A percentile compares a stretch with the other conserved stretches of the same genome.
phyloP scores from a whole-genome alignment of 768 basidiomycete genomes.

The Rhizopogon rudus region DNA sequence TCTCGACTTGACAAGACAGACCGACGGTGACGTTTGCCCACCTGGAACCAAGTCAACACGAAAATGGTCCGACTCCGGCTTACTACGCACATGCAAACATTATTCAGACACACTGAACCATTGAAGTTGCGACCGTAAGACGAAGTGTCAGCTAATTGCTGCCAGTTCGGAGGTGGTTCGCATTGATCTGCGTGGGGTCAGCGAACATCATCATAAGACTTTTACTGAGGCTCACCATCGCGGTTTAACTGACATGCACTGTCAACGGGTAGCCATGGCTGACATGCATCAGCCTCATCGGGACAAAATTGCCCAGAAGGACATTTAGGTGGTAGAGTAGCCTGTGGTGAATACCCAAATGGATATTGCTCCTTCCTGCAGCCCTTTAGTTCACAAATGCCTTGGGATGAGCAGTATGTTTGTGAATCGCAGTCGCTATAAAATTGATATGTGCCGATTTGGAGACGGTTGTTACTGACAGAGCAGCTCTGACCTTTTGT shows the following conservation, averaged over 20 bases:
- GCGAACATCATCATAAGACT: background rate
- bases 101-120: slow-evolving; percentile 81
- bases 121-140: slow-evolving; percentile 72
- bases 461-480: slow-evolving; percentile 57
- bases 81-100: slow-evolving; percentile 67
- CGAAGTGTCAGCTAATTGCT: slow-evolving; percentile 56
- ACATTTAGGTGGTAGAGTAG: slow-evolving; percentile 57
- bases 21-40: slow-evolving; percentile 75
- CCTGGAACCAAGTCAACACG: slow-evolving; percentile 32
- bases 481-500: slow-evolving; percentile 45
- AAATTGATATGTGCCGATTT: slow-evolving; percentile 76
- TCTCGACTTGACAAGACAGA: slow-evolving; percentile 64
- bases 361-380: slow-evolving; percentile 79
- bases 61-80: background rate
- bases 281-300: slow-evolving; percentile 74
- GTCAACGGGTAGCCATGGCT: slow-evolving; percentile 51
- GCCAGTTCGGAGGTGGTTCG: slow-evolving; percentile 58
- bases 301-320: slow-evolving; percentile 68
- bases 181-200: slow-evolving; percentile 60
- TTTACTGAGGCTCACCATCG: slow-evolving; percentile 51
- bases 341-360: slow-evolving; percentile 52
- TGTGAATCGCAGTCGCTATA: slow-evolving; percentile 70
- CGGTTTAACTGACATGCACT: slow-evolving; percentile 81
- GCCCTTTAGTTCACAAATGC: slow-evolving; percentile 54
- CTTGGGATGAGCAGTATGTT: slow-evolving; percentile 56